Evolutionary conservation across 2,329 filamentous ascomycete genomes (phyloP), one percentile per base, ranked within the genome.

Genomic region (Aureobasidium sp.): DNA sequence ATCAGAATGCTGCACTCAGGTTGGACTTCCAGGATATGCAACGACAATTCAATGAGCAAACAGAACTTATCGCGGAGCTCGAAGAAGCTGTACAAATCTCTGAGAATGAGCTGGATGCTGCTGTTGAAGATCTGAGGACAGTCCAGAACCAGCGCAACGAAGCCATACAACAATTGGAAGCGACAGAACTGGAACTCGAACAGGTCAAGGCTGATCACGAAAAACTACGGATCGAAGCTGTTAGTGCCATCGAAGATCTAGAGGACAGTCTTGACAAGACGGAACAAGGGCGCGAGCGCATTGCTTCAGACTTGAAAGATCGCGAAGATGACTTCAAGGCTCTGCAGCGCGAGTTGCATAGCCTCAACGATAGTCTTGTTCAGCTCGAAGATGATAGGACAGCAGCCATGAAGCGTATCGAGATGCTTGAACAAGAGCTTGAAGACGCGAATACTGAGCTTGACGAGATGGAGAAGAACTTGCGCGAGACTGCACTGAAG

Each of bases 271-370:
- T 86, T 55, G 80, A 83, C 63, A 83, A 88, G 70, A 87, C 88
- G 64, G 84, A 84, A 48, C 83, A 86, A 5, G 89, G 93, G 67
- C 84, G 87, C 46, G 82, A 88, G 66, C 84, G 85, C 15, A 76
- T 94, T 29, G 83, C 88, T 62, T 80, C 84, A 15, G 90, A 94
- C 44, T 77, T 96, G 15, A 84, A 85, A 64, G 88, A 90, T 66
- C 85, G 88, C 58, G 86, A 86, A 13, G 92, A 97, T 70, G 95
- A 94, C 71, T 93, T 97, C 74, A 86, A 88, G 66, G 89, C 90
- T n/a, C 78, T 99, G 59, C 93, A 97, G 71, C 86, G 88, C 63
- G 94, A 97, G 79, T 94, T 99, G 87, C 89, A 92, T 66, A 88
- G 87, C 68, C 88, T 97, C 75, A 95, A 89, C 69, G 91, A 96